Base-by-base conservation (phyloP, 805 yeast genomes). In the Yamadazyma ubonensis region DNA sequence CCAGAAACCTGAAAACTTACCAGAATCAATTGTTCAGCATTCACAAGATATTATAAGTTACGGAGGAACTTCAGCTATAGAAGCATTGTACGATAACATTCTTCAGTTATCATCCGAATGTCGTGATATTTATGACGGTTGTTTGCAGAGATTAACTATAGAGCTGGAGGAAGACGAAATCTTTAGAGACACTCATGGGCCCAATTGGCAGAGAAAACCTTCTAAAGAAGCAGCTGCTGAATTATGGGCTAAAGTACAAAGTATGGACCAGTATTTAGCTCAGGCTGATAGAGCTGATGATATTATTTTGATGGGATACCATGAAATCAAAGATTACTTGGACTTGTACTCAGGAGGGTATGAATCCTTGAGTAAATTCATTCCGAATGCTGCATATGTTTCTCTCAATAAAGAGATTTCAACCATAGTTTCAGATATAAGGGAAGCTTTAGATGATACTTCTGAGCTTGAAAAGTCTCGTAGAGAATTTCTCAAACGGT, bases 281-380 rank as follows among this genome's bases (percentile, higher is more conserved):
- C 78, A 78, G 45, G 93, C 95, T 1, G 59, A 63, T 20, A 53
- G 63, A 3, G 85, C 93, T 6, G 96, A 89, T 57, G 57, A 57
- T 3, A 62, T 73, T 2, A 75, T 86, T 0, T 49, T 58, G 5
- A 55, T 60, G 3, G 74, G 75, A 34, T 76, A 78, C 46, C 47
- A 55, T 1, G 67, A 71, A n/a, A 65, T 85, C 34, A 74, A 70
- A 40, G 67, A 72, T 1, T 53, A 57, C 7, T 49, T 87, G 16
- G 61, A 57, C 28, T 57, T 74, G 4, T 73, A 71, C 43, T 65
- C 68, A 19, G 70, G 71, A 7, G 75, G 75, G 0, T 52, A 49
- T 25, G 61, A 61, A 2, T 40, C 54, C 3, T 49, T 76, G 9
- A 49, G 47, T 16, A 45, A 50, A 14, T 63, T 51, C 40, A 54